These are phyloP conservation scores for Xenosphaeropsis pyriputrescens DNA, from an alignment of 2,329 filamentous ascomycete genomes.

Conservation along the genomic window DNA sequence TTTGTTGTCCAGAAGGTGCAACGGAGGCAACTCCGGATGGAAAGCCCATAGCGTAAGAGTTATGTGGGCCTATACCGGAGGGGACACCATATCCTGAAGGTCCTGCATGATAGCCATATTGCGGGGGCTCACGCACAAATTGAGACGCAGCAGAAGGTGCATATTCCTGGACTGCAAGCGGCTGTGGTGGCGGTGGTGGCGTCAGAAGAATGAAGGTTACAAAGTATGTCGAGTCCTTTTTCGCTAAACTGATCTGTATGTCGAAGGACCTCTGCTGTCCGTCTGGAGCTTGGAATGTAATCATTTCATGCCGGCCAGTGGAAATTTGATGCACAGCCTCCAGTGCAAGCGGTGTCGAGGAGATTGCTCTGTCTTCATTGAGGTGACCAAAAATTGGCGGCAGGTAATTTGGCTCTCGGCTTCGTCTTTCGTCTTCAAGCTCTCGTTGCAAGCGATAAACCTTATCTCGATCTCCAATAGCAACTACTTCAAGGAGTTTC, in stretches of 20 bases:
- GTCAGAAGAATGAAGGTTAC: constrained; percentile 27
- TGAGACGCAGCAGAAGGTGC: too few species aligned
- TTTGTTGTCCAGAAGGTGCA: constrained; percentile 21
- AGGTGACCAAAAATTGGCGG: constrained; percentile 44
- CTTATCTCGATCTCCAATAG: constrained; percentile 34
- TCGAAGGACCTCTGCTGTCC: constrained; percentile 34
- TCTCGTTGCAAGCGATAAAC: constrained; percentile 32
- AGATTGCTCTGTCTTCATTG: constrained; percentile 38
- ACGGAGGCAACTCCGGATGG: neutral
- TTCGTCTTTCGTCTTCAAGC: constrained; percentile 39
- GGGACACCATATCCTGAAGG: too few species aligned
- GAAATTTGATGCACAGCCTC: constrained; percentile 37
- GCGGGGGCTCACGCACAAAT: too few species aligned
- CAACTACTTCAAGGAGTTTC: constrained; percentile 38
- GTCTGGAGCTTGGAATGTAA: constrained; percentile 36
- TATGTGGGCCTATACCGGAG: too few species aligned
- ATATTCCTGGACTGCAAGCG: too few species aligned
- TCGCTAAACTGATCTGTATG: constrained; percentile 40
- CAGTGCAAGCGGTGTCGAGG: constrained; percentile 34
- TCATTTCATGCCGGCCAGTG: constrained; percentile 36
- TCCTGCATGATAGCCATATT: too few species aligned
- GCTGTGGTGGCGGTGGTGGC: constrained; percentile 5
- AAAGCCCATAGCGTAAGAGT: too few species aligned
- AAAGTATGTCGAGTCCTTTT: constrained; percentile 47
- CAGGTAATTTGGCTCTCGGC: constrained; percentile 42